Evolutionary conservation across 1,139 yeast genomes (phyloP).

Genomic region (Yamadazyma buinensis): DNA sequence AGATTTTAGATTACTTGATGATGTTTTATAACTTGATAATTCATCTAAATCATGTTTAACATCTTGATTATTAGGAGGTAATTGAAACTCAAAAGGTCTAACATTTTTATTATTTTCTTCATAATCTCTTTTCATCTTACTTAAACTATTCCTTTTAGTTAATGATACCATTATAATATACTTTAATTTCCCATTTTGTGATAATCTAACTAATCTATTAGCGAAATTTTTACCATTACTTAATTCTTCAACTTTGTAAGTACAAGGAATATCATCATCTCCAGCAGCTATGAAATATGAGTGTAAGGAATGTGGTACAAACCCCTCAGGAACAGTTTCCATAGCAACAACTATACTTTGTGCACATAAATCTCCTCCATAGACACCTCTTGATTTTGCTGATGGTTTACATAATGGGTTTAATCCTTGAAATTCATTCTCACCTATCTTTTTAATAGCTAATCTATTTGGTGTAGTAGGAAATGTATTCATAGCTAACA

Average conservation of each 20-base stretch:
- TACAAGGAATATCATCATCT: constrained; percentile 25
- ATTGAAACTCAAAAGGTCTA: constrained; percentile 34
- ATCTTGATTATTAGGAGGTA: constrained; percentile 23
- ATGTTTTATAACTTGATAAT: constrained; percentile 14
- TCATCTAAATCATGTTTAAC: constrained; percentile 19
- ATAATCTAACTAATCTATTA: constrained; percentile 27
- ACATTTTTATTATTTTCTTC: constrained; percentile 14
- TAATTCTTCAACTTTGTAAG: constrained; percentile 28
- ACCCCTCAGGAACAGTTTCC: constrained; percentile 22
- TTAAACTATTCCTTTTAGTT: constrained; percentile 26
- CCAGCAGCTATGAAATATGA: constrained; percentile 39
- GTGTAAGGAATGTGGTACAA: constrained; percentile 41
- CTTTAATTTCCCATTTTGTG: constrained; percentile 25
- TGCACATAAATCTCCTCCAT: constrained; percentile 40
- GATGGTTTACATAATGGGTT: constrained; percentile 33
- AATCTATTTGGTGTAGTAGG: constrained; percentile 12
- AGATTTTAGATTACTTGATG: constrained; percentile 13
- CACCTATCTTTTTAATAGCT: constrained; percentile 21
- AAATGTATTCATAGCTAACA: background rate
- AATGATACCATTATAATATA: constrained; percentile 34
- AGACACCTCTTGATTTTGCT: constrained; percentile 32
- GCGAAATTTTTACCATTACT: constrained; percentile 33
- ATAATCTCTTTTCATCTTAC: constrained; percentile 7
- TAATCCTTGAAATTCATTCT: constrained; percentile 23
- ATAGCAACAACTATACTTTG: constrained; percentile 40